Evolutionary conservation across 495 filamentous ascomycete species (phyloP), one percentile per base, ranked within the genome.

Genomic region (Penicillium argentinense): DNA sequence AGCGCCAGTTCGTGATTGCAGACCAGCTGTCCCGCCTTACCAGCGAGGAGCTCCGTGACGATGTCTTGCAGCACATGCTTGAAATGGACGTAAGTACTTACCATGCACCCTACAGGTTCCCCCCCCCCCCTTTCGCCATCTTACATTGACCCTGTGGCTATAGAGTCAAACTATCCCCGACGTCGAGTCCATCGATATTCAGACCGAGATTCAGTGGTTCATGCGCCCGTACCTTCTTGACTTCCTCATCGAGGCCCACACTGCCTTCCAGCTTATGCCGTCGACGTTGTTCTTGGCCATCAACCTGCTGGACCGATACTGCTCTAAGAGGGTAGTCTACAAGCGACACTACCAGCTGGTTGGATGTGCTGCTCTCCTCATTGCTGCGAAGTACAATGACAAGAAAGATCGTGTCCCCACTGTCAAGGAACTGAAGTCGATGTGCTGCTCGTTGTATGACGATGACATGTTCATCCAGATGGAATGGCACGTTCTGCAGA

Each of bases 391-490:
- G 76, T 99, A 96, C 68, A 95, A 95, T 19, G 93, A 99, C 71
- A 87, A 87, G 72, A 99, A 99, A 76, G 93, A 99, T 57, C 79
- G 89, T 17, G 95, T 99, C 5, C 93, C 93, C 12, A 91, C 91
- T 27, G 91, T 99, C 66, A 83, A 87, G 60, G 93, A 99, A 57
- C 74, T 99, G 47, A 96, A 95, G 77, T 91, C 90, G 39, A 97
- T 99, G 95, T 99, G 93, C 75, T 97, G 95, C 75, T 88, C 86
- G 13, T 80, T 97, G 18, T 99, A 99, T 66, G 93, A 99, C 64
- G 91, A 96, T 11, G 93, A 96, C 63, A 97, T 99, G 93, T 99
- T 99, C 71, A 91, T 88, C 12, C 93, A 99, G 69, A 97, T 99
- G 95, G 93, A 99, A 67, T 97, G 95, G 92, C 93, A 99, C 67